Percentiles rank a stretch among this genome's conserved stretches.
phyloP scores from a whole-genome alignment of 2,329 filamentous ascomycete genomes.

The Cladophialophora immunda region DNA sequence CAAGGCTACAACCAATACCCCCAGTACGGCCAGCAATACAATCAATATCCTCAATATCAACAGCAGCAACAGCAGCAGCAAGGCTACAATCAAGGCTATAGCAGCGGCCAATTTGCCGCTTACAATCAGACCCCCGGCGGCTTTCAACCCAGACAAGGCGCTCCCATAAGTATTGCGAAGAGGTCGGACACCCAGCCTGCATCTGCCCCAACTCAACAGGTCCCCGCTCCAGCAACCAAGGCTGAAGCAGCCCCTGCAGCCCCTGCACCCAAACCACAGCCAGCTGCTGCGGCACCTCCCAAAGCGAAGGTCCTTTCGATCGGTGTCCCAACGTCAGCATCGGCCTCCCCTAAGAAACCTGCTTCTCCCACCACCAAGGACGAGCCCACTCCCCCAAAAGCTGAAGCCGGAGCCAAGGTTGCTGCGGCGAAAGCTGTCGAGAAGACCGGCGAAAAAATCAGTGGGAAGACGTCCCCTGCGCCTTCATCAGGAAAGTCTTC shows the following conservation, averaged over 20 bases:
- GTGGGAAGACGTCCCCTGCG: conserved; percentile 80
- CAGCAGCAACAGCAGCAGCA: conserved; percentile 43
- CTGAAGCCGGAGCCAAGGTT: conserved; percentile 80
- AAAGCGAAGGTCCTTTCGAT: conserved; percentile 78
- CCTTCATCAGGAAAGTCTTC: conserved; percentile 86
- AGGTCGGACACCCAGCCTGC: conserved; percentile 56
- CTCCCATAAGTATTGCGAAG: conserved; percentile 54
- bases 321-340: conserved; percentile 58
- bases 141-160: conserved; percentile 55
- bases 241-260: conserved; percentile 47
- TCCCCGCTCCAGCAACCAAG: conserved; percentile 56
- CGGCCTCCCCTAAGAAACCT: conserved; percentile 49
- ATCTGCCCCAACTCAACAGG: conserved; percentile 55
- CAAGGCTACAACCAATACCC: conserved; percentile 64
- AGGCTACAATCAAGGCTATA: conserved; percentile 58
- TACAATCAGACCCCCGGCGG: conserved; percentile 51
- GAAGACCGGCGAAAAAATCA: conserved; percentile 78
- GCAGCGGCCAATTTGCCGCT: conserved; percentile 52
- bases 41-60: conserved; percentile 56
- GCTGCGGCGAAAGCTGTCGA: conserved; percentile 88
- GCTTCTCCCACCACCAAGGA: conserved; percentile 62
- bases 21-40: conserved; percentile 62
- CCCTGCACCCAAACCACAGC: conserved; percentile 29
- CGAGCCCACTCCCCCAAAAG: conserved; percentile 58
- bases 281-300: conserved; percentile 47